Conservation (phyloP, 2,329 filamentous ascomycete species). For the Fusarium kyushuense region DNA sequence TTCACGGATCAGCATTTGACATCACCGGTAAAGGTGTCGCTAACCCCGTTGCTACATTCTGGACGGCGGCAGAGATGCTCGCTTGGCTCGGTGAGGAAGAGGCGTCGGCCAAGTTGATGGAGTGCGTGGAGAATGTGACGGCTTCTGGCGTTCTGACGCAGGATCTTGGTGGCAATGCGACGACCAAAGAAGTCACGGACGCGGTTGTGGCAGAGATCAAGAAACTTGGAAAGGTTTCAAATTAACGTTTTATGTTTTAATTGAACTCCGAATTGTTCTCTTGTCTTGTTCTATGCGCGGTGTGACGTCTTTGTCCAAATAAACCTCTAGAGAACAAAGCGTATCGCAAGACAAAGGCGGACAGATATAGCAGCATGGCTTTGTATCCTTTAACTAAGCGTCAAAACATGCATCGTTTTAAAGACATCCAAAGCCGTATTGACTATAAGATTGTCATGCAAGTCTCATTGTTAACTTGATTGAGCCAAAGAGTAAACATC, state of each 20-base stretch:
- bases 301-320: background rate
- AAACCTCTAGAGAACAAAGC: too few species aligned
- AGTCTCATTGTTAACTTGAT: background rate
- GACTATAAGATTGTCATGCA: background rate
- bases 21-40: constrained; percentile 68
- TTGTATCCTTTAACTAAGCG: background rate
- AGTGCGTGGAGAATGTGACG: constrained; percentile 65
- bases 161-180: constrained; percentile 64
- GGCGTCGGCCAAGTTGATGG: constrained; percentile 62
- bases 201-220: constrained; percentile 49
- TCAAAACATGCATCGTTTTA: background rate
- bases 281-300: too few species aligned
- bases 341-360: background rate
- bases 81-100: constrained; percentile 67
- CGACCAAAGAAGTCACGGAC: constrained; percentile 52
- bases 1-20: constrained; percentile 70
- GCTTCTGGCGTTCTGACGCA: constrained; percentile 64
- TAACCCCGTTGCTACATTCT: constrained; percentile 70
- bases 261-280: background rate
- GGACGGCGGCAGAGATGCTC: constrained; percentile 70
- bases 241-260: background rate
- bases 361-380: background rate
- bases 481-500: background rate
- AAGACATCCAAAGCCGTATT: too few species aligned
- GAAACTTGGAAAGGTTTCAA: constrained; percentile 26